Base-by-base conservation (phyloP, 2,329 filamentous ascomycete species). In the Diaporthe ampelina region DNA sequence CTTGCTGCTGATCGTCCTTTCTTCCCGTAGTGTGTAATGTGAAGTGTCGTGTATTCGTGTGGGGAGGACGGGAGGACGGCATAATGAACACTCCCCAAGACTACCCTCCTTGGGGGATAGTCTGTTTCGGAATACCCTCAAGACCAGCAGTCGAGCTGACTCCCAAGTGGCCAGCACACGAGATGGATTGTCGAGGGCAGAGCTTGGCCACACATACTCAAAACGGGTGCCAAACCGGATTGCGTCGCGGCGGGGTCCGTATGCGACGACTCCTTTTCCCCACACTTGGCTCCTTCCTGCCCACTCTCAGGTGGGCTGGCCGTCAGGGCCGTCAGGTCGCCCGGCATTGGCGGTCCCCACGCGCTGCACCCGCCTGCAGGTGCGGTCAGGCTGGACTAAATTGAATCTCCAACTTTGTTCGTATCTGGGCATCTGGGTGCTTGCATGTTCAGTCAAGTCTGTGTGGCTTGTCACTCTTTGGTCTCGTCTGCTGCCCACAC, bases 221-320 rank as follows among this genome's bases (percentile, higher is more conserved):
- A 68, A 68, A 68, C 63, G 63, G 63, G 32, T 68, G 63, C 63
- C 63, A 68, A 68, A 68, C 63, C 63, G 63, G 63, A 52, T 67
- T 67, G 63, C 32, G 29, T 67, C 61, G 61, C 61, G 61, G 61
- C 43, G 61, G 43, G 61, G 61, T 67, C 63, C 63, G 45, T 67
- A 67, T 50, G 43, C 63, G 45, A 67, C 61, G 61, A 67, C 63
- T 67, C 63, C 63, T 54, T 68, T 67, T 68, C 63, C 63, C 63
- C 63, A 68, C 63, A 68, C 48, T 54, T 68, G 48, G 48, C 48
- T 52, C 48, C 24, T 45, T 32, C 32, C 32, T 21, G 19, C 32
- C 8, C 29, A 21, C 40, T 21, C 6, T 24, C 37, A 61, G 58
- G 58, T 45, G 58, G 58, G 58, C 58, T 63, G 37, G 40, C 40